A percentile compares a stretch with the other conserved stretches of the same genome.
Conservation (phyloP, 768 basidiomycete species). For the Thelephora ganbajun region DNA sequence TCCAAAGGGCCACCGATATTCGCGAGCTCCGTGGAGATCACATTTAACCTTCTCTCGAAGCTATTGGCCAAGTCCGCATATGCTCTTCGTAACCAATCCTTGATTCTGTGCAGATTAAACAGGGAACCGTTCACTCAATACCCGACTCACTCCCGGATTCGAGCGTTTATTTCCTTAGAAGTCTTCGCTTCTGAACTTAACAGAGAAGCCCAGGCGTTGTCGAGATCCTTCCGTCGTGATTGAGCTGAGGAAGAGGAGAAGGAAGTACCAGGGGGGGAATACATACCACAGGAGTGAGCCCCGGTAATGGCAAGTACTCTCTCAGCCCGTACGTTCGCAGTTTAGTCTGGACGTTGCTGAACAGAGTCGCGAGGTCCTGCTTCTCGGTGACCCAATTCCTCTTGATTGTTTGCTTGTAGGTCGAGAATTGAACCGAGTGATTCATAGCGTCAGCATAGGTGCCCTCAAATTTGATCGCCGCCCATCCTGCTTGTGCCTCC, state of each 20-base stretch:
- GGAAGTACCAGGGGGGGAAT: neutral
- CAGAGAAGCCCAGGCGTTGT: constrained; percentile 61
- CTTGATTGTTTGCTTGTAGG: constrained; percentile 79
- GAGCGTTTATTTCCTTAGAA: constrained; percentile 75
- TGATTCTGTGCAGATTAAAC: constrained; percentile 39
- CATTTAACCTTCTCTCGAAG: constrained; percentile 54
- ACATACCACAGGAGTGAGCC: constrained; percentile 45
- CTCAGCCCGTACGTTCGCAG: constrained; percentile 78
- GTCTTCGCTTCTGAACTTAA: constrained; percentile 61
- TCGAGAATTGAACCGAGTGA: constrained; percentile 55
- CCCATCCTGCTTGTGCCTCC: constrained; percentile 60
- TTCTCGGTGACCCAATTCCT: constrained; percentile 82
- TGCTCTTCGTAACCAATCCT: constrained; percentile 61
- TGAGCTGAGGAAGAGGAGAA: neutral
- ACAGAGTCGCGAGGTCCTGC: constrained; percentile 75
- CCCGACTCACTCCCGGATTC: constrained; percentile 65
- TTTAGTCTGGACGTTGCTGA: constrained; percentile 91
- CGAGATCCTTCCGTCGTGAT: constrained; percentile 43
- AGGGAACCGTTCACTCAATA: neutral
- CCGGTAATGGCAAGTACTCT: constrained; percentile 69
- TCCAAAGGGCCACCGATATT: constrained; percentile 66
- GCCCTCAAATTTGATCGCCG: constrained; percentile 45
- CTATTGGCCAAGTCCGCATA: constrained; percentile 70
- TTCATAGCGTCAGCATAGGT: constrained; percentile 75
- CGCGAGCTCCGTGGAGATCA: constrained; percentile 58